Conservation (phyloP, 1,139 yeast genomes). For the Taphrina pruni region DNA sequence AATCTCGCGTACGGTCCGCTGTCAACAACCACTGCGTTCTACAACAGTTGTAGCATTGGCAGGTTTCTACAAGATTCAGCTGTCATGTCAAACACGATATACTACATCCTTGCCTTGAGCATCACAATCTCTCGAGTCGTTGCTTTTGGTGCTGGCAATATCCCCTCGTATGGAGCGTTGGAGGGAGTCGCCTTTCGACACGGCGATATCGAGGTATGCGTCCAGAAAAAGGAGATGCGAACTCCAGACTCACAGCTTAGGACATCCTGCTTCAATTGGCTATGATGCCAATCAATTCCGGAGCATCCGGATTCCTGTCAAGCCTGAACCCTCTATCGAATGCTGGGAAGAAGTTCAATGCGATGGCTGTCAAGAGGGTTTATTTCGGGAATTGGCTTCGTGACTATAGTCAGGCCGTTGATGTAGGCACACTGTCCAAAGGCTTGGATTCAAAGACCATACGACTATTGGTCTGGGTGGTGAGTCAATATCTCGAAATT, state of each 20-base stretch:
- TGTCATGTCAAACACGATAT: background rate
- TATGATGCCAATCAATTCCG: constrained; percentile 45
- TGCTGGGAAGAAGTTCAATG: constrained; percentile 46
- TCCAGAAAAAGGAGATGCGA: background rate
- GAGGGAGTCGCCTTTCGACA: constrained; percentile 49
- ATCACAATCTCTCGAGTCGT: background rate
- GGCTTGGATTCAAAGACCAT: constrained; percentile 47
- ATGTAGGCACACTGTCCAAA: constrained; percentile 48
- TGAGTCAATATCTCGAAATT: background rate
- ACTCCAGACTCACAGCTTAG: background rate
- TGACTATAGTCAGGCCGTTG: constrained; percentile 49
- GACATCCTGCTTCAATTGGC: constrained; percentile 46
- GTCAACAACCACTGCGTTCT: too few relatives aligned
- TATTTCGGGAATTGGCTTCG: constrained; percentile 50
- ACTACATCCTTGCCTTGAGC: background rate
- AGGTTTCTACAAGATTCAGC: background rate
- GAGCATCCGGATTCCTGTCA: constrained; percentile 44
- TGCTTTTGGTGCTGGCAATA: constrained; percentile 50
- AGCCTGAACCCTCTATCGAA: constrained; percentile 45
- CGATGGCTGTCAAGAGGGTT: constrained; percentile 47
- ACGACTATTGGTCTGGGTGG: constrained; percentile 47
- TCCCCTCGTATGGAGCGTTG: constrained; percentile 47
- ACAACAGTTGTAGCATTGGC: background rate
- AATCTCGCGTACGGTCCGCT: too few relatives aligned
- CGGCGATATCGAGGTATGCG: constrained; percentile 47